These are phyloP conservation scores for Secale cereale DNA, from an alignment of 176 grass and related monocot genomes.

Conservation along the genomic window DNA sequence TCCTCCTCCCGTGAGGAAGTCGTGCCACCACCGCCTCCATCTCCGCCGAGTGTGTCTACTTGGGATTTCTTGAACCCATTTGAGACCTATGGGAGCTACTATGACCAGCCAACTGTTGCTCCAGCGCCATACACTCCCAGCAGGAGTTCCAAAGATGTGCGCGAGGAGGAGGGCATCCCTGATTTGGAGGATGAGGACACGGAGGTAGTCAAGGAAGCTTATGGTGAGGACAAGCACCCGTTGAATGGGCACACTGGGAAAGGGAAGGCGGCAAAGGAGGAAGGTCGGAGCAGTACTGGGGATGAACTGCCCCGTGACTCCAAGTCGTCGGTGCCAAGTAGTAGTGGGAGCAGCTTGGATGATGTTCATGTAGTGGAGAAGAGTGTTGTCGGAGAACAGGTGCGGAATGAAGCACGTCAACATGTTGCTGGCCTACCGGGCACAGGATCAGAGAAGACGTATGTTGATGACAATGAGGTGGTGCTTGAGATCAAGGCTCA, in stretches of 20 bases:
- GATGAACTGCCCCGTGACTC: conserved; percentile 60
- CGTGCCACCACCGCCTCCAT: conserved; percentile 57
- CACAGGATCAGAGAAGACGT: conserved; percentile 38
- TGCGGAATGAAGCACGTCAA: conserved; percentile 31
- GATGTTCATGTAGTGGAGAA: conserved; percentile 90
- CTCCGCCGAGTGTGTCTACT: conserved; percentile 79
- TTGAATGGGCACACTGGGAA: conserved; percentile 39
- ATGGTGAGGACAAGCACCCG: conserved; percentile 55
- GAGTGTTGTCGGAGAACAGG: conserved; percentile 61
- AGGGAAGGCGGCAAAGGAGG: conserved; percentile 57
- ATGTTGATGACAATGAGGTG: conserved; percentile 66
- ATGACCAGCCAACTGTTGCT: conserved; percentile 36
- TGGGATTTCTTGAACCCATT: conserved; percentile 98
- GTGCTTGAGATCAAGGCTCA: conserved; percentile 74
- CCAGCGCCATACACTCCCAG: conserved; percentile 57
- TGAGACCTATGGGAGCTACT: conserved; percentile 78
- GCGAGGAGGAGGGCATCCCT: conserved; percentile 96
- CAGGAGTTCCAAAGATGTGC: conserved; percentile 80
- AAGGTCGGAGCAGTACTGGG: conserved; percentile 29
- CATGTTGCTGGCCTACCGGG: conserved; percentile 43
- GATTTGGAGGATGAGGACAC: conserved; percentile 89
- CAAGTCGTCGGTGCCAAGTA: conserved; percentile 46
- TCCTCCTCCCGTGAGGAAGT: conserved; percentile 37
- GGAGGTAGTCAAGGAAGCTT: conserved; percentile 86
- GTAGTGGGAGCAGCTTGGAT: conserved; percentile 49